Base-by-base conservation (phyloP, 345 rosid species). In the Lenwebbia sp. region DNA sequence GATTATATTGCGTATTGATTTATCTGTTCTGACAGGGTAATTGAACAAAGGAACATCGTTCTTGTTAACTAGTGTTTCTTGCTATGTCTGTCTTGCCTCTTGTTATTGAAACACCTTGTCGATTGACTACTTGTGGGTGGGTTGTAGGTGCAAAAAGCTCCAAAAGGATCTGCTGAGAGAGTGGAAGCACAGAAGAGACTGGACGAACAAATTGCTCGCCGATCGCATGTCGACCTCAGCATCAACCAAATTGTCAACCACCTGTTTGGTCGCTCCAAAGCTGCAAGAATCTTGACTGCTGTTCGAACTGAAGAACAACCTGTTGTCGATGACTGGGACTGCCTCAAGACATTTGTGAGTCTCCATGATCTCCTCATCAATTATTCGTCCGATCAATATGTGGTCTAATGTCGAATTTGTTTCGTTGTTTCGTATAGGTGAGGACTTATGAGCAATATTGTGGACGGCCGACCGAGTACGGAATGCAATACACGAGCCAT, bases 301-400 rank as follows among this genome's bases (percentile, higher is more conserved):
- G 85, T 87, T 41, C 86, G 89, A 82, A 86, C 91, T 4, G 57
- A 85, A 3, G 90, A 89, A 6, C 86, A 86, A 10, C 91, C 92
- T 52, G 87, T 92, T 26, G 94, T 90, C 0, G 91, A 91, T 44
- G 91, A 91, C 40, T 91, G 93, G 94, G 88, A 91, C 84, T 90
- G 94, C 88, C 85, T 91, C 50, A 92, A 91, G 82, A 54, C 57
- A 55, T 84, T 89, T 37, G 94, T 89, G 82, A 85, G 82, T 84
- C 82, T 51, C 81, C 13, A 10, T 37, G 41, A 70, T 49, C 44
- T 54, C 50, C 44, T 10, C 28, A 25, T 56, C 60, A 56, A 11
- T 30, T 21, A 23, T 21, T 57, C 14, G 8, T 58, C 28, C 6
- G 1, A 52, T n/a, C 84, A 40, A 15, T n/a, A 15, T 3, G 26